A percentile compares a stretch with the other conserved stretches of the same genome.
Evolutionary conservation across 2,329 filamentous ascomycete species (phyloP).

Genomic region (Fusarium penzigii): DNA sequence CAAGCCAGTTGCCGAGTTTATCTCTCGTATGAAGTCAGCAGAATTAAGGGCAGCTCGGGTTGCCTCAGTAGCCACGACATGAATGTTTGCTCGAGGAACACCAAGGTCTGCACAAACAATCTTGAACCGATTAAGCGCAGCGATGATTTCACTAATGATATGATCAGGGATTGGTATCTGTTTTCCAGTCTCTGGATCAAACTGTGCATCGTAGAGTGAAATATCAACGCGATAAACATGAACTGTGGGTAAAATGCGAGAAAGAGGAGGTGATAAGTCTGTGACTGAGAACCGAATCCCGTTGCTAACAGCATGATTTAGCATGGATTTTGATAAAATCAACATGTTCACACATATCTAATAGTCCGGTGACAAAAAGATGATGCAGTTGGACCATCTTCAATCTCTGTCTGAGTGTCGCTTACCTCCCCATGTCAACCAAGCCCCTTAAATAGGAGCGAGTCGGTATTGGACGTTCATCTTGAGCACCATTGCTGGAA

Average conservation of each 20-base stretch:
- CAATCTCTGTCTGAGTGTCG: neutral
- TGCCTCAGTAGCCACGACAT: constrained; percentile 14
- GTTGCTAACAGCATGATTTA: constrained; percentile 6
- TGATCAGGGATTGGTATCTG: constrained; percentile 9
- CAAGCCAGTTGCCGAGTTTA: constrained; percentile 3
- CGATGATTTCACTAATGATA: constrained; percentile 9
- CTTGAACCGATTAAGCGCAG: constrained; percentile 14
- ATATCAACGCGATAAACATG: constrained; percentile 18
- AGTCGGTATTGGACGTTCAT: neutral
- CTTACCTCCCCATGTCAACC: constrained; percentile 20
- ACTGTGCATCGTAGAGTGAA: constrained; percentile 18
- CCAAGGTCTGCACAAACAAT: constrained; percentile 11
- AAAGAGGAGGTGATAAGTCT: constrained; percentile 13
- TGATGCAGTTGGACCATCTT: neutral
- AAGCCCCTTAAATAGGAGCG: constrained; percentile 7
- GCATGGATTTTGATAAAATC: neutral
- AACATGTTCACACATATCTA: neutral
- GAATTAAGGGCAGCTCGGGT: constrained; percentile 16
- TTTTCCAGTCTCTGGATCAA: constrained; percentile 11
- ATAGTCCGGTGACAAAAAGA: neutral
- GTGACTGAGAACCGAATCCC: constrained; percentile 17
- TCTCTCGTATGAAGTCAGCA: constrained; percentile 6
- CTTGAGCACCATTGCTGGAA: neutral
- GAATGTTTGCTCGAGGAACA: constrained; percentile 6
- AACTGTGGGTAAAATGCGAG: constrained; percentile 15